Evolutionary conservation across 305 asterid species (phyloP).

Genomic region (Fraxinus dipetala): DNA sequence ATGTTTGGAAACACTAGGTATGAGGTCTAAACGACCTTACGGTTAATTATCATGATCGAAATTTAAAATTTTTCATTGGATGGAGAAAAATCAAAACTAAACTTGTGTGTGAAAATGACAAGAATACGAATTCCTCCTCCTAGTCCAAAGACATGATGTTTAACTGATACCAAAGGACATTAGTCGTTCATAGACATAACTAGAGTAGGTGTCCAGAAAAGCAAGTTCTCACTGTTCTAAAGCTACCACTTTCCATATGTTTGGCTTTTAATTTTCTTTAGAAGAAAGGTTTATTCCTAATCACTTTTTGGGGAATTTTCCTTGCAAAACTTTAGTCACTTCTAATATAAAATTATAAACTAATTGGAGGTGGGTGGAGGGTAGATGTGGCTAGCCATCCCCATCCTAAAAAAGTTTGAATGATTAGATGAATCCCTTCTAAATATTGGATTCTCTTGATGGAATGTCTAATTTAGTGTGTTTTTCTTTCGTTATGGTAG

Average conservation of each 20-base stretch:
- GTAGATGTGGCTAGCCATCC: neutral
- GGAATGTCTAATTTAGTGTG: neutral
- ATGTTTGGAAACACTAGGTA: neutral
- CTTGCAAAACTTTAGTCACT: neutral
- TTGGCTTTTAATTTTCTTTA: neutral
- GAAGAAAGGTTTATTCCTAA: neutral
- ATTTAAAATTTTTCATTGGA: neutral
- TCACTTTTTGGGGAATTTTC: neutral
- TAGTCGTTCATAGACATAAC: slow-evolving; percentile 10
- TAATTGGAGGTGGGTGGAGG: neutral
- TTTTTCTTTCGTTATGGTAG: too few relatives aligned
- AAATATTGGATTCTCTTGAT: neutral
- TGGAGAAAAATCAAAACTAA: neutral
- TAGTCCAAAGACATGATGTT: slow-evolving; percentile 8
- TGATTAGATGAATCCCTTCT: neutral
- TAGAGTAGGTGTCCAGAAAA: slow-evolving; percentile 10
- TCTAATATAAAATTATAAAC: neutral
- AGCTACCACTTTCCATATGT: slow-evolving; percentile 1
- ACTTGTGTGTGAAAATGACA: slow-evolving; percentile 19
- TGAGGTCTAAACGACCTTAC: neutral
- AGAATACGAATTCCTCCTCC: neutral
- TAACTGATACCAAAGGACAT: neutral
- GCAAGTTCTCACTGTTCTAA: slow-evolving; percentile 9
- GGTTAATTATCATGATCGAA: neutral
- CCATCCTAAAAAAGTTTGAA: neutral